phyloP scores from a whole-genome alignment of 306 rosid genomes.

The Cyamopsis tetragonoloba region DNA sequence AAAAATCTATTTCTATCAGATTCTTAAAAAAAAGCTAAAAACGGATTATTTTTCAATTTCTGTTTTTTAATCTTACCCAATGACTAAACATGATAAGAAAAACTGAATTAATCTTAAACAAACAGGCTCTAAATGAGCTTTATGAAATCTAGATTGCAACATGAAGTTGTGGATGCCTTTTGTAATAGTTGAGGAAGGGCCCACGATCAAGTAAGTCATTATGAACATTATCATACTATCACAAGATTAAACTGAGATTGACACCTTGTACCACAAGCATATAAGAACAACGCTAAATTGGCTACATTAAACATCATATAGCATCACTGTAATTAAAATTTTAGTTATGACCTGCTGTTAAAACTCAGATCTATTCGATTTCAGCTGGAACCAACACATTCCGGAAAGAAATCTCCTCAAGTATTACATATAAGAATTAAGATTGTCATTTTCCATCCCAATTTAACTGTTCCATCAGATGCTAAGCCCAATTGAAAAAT shows the following conservation, averaged over 20 bases:
- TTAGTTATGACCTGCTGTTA: background rate
- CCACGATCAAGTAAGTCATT: background rate
- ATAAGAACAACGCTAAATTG: background rate
- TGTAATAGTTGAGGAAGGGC: background rate
- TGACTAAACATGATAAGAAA: background rate
- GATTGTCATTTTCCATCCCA: background rate
- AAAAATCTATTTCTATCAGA: too few relatives aligned
- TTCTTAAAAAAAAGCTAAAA: too few relatives aligned
- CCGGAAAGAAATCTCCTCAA: background rate
- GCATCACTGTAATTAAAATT: background rate
- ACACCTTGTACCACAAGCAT: background rate
- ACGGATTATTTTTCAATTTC: too few relatives aligned
- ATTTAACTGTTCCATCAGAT: background rate
- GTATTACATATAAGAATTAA: constrained; percentile 2
- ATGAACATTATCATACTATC: background rate
- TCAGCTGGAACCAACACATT: background rate
- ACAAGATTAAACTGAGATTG: background rate
- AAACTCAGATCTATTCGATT: background rate
- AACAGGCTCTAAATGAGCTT: constrained; percentile 6
- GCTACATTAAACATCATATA: background rate
- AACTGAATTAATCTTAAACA: too few relatives aligned
- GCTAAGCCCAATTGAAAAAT: background rate
- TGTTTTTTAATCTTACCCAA: too few relatives aligned
- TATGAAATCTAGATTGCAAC: background rate
- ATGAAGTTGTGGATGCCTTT: background rate